Evolutionary conservation across 768 basidiomycete species (phyloP).

Genomic region (Amanita subjunquillea): DNA sequence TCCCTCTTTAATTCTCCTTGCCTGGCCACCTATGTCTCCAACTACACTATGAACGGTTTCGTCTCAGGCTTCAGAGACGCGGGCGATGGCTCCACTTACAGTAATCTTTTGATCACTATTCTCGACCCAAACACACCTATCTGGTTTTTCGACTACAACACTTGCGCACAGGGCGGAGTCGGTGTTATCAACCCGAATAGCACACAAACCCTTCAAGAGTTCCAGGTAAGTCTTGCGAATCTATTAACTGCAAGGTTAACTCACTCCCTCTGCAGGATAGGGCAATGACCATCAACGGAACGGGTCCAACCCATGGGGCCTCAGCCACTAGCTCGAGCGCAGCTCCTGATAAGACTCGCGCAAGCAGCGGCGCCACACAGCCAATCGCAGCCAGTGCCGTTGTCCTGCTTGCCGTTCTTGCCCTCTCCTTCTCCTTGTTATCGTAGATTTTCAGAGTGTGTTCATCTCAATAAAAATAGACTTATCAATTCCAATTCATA

Average conservation of each 20-base stretch:
- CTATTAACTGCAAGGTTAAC: not conserved
- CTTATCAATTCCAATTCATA: too few species aligned
- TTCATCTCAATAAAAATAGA: not conserved
- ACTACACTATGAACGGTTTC: slow-evolving; percentile 47
- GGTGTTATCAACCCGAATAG: slow-evolving; percentile 50
- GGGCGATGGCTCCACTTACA: slow-evolving; percentile 34
- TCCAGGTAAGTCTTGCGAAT: slow-evolving; percentile 25
- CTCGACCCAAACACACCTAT: slow-evolving; percentile 32
- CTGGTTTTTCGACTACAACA: slow-evolving; percentile 52
- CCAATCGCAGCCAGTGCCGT: not conserved
- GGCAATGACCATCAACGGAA: slow-evolving; percentile 47
- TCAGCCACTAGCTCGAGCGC: not conserved
- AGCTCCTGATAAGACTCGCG: not conserved
- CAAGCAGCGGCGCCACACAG: not conserved
- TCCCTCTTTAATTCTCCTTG: slow-evolving; percentile 48
- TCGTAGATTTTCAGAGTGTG: not conserved
- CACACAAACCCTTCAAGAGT: slow-evolving; percentile 31
- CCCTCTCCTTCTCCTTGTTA: not conserved
- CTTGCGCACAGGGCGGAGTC: slow-evolving; percentile 47
- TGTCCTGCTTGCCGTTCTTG: not conserved
- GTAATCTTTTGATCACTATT: slow-evolving; percentile 35
- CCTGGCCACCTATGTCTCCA: slow-evolving; percentile 34
- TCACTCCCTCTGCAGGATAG: slow-evolving; percentile 32
- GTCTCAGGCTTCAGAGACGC: slow-evolving; percentile 41
- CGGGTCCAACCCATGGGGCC: slow-evolving; percentile 9